Evolutionary conservation across 2,329 filamentous ascomycete genomes (phyloP), one percentile per base, ranked within the genome.

Genomic region (Ophiosphaerella herpotricha): DNA sequence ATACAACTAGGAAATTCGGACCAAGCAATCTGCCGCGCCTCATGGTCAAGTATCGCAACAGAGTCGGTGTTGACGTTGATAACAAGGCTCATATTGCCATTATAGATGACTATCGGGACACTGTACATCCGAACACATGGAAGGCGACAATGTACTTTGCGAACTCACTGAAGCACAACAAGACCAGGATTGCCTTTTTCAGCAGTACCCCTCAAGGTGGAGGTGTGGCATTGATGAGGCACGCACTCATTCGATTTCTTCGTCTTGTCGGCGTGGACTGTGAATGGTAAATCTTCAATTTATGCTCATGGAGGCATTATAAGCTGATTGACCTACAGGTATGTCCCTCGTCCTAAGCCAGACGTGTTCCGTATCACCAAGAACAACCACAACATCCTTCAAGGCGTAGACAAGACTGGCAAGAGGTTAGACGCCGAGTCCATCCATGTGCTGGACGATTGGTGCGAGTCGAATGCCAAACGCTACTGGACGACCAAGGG

Each of bases 351-450:
- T 70, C 89, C 90, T 18, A 85, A 87, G 43, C 88, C 88, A 3
- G 86, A 88, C 13, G 85, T 93, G 9, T 94, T 94, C 73, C 82
- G 89, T 43, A 87, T 90, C 72, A 94, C 90, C 59, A 94, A 94
- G 75, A 91, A 88, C 58, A 88, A 91, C 61, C 90, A 94, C 82
- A 94, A 94, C 73, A 92, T 93, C 57, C 83, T 94, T 2, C 90
- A 94, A 74, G 90, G 89, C 7, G 89, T 92, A 36, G 85, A 85
- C 35, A 78, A 80, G 23, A 33, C 48, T 0, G 81, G 83, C 2
- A 81, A 84, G 7, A 29, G 26, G n/a, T 78, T 93, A 29, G 83
- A 80, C 0, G 60, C 77, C 1, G 81, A 87, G 2, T 83, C 89
- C 49, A 85, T 86, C 61, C 70, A 76, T 1, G 74, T 78, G n/a